Evolutionary conservation across 2,329 filamentous ascomycete genomes (phyloP).

Genomic region (Colletotrichum magnum): DNA sequence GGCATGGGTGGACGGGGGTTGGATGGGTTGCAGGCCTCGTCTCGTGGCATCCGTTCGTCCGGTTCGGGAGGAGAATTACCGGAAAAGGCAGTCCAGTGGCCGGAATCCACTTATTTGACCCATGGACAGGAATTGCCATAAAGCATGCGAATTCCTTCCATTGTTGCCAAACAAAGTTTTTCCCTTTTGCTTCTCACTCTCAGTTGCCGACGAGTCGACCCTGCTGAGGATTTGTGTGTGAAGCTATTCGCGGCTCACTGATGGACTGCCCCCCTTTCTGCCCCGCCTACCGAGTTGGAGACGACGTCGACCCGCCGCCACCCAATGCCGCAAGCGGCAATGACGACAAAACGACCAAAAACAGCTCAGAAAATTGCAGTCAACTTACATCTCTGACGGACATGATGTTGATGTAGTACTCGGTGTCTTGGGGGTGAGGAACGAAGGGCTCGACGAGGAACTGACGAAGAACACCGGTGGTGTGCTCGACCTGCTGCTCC

Average conservation of each 20-base stretch:
- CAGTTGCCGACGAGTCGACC: constrained; percentile 20
- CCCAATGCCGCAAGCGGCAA: neutral
- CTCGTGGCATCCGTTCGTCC: constrained; percentile 58
- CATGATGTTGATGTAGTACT: constrained; percentile 99
- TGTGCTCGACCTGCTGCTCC: constrained; percentile 92
- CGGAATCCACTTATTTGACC: constrained; percentile 42
- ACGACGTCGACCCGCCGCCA: constrained; percentile 21
- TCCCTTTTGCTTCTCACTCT: constrained; percentile 12
- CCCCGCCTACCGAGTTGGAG: constrained; percentile 19
- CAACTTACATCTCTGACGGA: constrained; percentile 96
- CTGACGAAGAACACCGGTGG: constrained; percentile 88
- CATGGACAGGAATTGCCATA: constrained; percentile 38
- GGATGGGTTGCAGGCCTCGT: constrained; percentile 42
- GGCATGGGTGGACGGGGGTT: constrained; percentile 32
- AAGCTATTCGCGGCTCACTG: constrained; percentile 29
- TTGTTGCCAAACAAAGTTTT: constrained; percentile 31
- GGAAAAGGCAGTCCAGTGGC: constrained; percentile 39
- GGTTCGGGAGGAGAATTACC: constrained; percentile 48
- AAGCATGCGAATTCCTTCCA: constrained; percentile 37
- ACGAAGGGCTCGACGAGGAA: constrained; percentile 99
- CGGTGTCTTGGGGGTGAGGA: constrained; percentile 92
- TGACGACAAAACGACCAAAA: constrained; percentile 31
- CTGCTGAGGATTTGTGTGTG: constrained; percentile 23
- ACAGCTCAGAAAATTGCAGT: constrained; percentile 42
- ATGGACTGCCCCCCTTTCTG: constrained; percentile 24